Evolutionary conservation across 148 eudicot genomes (phyloP).

Genomic region (Arbutus unedo): DNA sequence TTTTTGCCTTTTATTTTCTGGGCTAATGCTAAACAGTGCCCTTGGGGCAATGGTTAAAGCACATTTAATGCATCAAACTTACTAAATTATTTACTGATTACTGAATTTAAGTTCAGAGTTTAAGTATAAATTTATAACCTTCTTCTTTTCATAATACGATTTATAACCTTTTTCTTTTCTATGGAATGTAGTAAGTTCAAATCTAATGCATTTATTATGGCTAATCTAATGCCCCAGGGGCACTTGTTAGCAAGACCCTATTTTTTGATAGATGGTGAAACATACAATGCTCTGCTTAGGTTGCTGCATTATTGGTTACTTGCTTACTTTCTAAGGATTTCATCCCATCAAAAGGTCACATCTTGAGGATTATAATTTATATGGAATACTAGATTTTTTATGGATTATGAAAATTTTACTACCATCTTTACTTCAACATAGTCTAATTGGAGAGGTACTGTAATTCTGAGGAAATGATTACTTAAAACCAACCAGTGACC

Average conservation of each 20-base stretch:
- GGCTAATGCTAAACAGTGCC: no score
- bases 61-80: no score
- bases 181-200: no score
- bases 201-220: no score
- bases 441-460: not conserved
- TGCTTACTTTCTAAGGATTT: not conserved
- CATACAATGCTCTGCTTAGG: not conserved
- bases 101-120: no score
- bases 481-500: constrained; percentile 7
- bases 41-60: no score
- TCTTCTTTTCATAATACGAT: no score
- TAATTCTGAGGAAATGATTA: not conserved
- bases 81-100: no score
- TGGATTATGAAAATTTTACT: not conserved
- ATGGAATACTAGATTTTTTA: not conserved
- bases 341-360: not conserved
- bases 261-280: not conserved
- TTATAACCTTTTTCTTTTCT: no score
- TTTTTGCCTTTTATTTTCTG: not conserved
- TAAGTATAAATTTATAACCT: no score
- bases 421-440: not conserved
- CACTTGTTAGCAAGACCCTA: no score
- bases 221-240: no score
- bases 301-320: not conserved
- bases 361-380: not conserved